Evolutionary conservation across 495 filamentous ascomycete species (phyloP).

Genomic region (Cenococcum geophilum): DNA sequence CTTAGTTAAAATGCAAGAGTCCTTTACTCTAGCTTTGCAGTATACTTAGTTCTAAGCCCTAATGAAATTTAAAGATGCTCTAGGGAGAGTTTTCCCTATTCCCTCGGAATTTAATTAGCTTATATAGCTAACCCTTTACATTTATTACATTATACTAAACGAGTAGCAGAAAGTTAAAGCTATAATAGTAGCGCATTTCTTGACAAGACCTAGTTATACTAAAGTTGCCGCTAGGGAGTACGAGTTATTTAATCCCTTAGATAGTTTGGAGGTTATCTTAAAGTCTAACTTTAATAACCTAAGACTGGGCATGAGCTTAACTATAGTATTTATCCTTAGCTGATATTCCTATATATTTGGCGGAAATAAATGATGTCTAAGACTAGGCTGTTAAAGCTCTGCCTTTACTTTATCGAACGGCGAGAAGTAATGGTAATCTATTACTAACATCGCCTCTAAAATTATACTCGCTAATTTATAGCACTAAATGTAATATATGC

Average conservation of each 20-base stretch:
- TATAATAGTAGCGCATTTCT: background rate
- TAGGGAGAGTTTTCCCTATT: constrained; percentile 6
- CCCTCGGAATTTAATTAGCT: constrained; percentile 8
- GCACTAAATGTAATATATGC: background rate
- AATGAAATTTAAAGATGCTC: constrained; percentile 3
- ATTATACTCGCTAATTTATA: background rate
- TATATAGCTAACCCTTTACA: background rate
- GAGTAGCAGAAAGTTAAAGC: background rate
- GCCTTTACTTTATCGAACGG: background rate
- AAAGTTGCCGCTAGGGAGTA: background rate
- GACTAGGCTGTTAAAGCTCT: background rate
- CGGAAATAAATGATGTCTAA: background rate
- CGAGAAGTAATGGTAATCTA: background rate
- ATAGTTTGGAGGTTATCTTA: background rate
- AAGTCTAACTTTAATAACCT: background rate
- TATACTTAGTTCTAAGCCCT: constrained; percentile 10
- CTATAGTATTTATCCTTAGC: background rate
- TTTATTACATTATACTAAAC: background rate
- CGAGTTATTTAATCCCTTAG: background rate
- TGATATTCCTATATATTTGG: background rate
- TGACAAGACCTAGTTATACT: background rate
- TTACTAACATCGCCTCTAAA: background rate
- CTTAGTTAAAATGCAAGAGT: background rate
- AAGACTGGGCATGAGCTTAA: background rate
- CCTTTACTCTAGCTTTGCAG: background rate